phyloP scores from a whole-genome alignment of 179 eudicot genomes.

The Sideroxylon spinosum region DNA sequence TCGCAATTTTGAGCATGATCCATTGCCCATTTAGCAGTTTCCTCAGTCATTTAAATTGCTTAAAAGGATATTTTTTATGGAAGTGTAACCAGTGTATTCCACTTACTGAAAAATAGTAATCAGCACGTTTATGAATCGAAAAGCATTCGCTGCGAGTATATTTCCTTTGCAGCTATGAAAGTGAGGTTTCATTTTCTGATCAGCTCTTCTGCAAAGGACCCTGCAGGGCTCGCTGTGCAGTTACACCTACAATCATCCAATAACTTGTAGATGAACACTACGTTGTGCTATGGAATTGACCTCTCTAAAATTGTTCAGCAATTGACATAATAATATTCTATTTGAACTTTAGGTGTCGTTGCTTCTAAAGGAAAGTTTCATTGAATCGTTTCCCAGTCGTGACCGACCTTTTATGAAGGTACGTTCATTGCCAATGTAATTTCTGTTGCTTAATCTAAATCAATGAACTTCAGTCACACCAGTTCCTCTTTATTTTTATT shows the following conservation, averaged over 20 bases:
- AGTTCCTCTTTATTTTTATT: too few species aligned
- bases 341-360: conserved; percentile 66
- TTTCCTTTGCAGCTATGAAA: neutral
- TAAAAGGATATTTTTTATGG: neutral
- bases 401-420: conserved; percentile 96
- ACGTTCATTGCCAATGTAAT: conserved; percentile 11
- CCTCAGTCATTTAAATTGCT: neutral
- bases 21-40: neutral
- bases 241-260: neutral
- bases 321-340: conserved; percentile 12
- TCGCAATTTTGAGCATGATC: neutral
- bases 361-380: conserved; percentile 89
- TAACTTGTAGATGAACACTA: neutral
- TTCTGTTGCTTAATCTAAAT: neutral
- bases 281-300: neutral
- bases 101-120: too few species aligned
- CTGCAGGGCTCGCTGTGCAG: neutral
- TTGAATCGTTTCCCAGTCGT: conserved; percentile 73
- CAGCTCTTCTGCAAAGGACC: neutral
- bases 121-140: neutral
- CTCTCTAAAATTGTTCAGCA: neutral
- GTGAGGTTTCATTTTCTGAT: neutral
- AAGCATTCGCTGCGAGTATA: neutral
- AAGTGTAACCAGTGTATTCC: neutral
- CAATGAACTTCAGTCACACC: too few species aligned